phyloP scores from a whole-genome alignment of 2,329 filamentous ascomycete genomes.

The Fusarium paranaense region DNA sequence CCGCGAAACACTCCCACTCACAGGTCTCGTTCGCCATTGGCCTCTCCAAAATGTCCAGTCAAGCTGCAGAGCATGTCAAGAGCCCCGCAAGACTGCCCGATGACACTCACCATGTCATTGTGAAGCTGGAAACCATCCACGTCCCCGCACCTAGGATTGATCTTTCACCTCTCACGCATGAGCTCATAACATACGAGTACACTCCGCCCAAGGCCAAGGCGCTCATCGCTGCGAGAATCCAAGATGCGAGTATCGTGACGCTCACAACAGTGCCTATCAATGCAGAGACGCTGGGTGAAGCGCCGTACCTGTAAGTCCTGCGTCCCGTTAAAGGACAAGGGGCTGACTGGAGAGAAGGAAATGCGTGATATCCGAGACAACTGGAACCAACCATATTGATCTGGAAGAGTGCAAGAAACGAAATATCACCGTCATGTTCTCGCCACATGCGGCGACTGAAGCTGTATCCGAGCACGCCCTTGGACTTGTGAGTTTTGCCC shows the following conservation, averaged over 20 bases:
- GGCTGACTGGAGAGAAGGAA: not conserved
- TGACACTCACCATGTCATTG: slow-evolving; percentile 5
- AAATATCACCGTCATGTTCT: not conserved
- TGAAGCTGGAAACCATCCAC: slow-evolving; percentile 11
- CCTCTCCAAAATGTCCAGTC: not conserved
- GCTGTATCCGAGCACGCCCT: slow-evolving; percentile 5
- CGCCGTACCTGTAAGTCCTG: not conserved
- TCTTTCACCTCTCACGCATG: not conserved
- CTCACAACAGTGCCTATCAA: slow-evolving; percentile 3
- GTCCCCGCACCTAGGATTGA: not conserved
- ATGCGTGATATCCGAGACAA: slow-evolving; percentile 10
- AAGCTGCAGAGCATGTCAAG: not conserved
- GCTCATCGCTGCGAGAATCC: not conserved
- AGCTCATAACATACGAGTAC: slow-evolving; percentile 4
- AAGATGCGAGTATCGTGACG: not conserved
- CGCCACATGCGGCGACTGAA: not conserved
- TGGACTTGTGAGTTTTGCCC: not conserved
- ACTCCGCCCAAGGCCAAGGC: not conserved
- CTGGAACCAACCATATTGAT: slow-evolving; percentile 3
- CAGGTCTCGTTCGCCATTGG: too few species aligned
- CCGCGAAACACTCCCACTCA: not conserved
- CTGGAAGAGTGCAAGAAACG: slow-evolving; percentile 1
- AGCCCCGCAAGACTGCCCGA: not conserved
- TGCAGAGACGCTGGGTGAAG: not conserved
- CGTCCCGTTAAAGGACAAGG: too few species aligned